phyloP scores from a whole-genome alignment of 1,284 basidiomycete genomes.

The Pseudozyma sp. region DNA sequence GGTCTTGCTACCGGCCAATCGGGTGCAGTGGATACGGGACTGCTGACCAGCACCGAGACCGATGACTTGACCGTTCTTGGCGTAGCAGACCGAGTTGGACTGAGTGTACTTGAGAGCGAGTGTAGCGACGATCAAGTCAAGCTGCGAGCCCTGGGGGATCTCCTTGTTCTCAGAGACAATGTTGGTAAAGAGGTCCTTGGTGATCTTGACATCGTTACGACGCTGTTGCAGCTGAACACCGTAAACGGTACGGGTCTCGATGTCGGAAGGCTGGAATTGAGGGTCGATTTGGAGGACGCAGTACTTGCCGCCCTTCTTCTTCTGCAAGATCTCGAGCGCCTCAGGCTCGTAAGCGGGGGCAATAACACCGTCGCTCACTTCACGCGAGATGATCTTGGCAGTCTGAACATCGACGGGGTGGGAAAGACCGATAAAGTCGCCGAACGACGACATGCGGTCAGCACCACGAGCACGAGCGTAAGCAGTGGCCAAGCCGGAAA shows the following conservation, averaged over 20 bases:
- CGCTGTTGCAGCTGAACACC: slow-evolving; percentile 91
- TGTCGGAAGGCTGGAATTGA: slow-evolving; percentile 56
- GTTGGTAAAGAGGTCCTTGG: slow-evolving; percentile 83
- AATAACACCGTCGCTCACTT: slow-evolving; percentile 97
- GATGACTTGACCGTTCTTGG: slow-evolving; percentile 90
- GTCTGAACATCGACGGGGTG: slow-evolving; percentile 92
- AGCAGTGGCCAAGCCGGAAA: slow-evolving; percentile 89
- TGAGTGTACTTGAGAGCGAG: slow-evolving; percentile 98
- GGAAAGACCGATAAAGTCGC: slow-evolving; percentile 96
- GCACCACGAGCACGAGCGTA: slow-evolving; percentile 97
- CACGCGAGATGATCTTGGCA: slow-evolving; percentile 94
- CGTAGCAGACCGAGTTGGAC: slow-evolving; percentile 98
- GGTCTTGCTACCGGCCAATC: slow-evolving; percentile 96
- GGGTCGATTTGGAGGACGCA: slow-evolving; percentile 79
- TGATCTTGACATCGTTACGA: slow-evolving; percentile 91
- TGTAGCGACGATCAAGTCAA: slow-evolving; percentile 75
- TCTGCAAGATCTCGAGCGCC: slow-evolving; percentile 88
- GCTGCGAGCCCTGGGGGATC: slow-evolving; percentile 58
- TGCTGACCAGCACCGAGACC: slow-evolving; percentile 98
- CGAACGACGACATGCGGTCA: slow-evolving; percentile 99
- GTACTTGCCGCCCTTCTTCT: slow-evolving; percentile 99
- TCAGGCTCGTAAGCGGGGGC: slow-evolving; percentile 90
- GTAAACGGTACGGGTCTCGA: slow-evolving; percentile 95
- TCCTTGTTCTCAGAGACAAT: slow-evolving; percentile 89
- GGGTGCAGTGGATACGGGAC: slow-evolving; percentile 98